Evolutionary conservation across 2,329 filamentous ascomycete species (phyloP).

Genomic region (Knoxdaviesia proteae): DNA sequence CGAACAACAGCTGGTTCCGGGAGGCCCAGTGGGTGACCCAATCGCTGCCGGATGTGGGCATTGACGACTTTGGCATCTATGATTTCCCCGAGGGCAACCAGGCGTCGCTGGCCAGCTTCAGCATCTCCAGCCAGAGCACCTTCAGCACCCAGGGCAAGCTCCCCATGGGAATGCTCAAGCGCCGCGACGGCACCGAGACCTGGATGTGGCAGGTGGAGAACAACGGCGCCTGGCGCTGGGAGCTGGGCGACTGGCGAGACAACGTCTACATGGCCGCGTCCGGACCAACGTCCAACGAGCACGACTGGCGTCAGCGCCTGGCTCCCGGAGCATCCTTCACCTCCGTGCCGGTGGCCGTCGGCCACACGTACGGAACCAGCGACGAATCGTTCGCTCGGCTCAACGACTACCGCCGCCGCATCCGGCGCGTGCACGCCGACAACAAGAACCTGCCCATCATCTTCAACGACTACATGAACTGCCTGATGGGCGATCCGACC

Average conservation of each 20-base stretch:
- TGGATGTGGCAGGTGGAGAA: conserved; percentile 16
- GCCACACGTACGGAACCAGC: conserved; percentile 6
- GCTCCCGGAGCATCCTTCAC: conserved; percentile 8
- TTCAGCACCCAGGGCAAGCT: conserved; percentile 12
- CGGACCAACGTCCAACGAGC: conserved; percentile 10
- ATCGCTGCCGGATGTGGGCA: conserved; percentile 9
- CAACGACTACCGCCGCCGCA: conserved; percentile 11
- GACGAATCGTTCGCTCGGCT: conserved; percentile 10
- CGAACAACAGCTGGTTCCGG: conserved; percentile 13
- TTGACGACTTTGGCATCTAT: conserved; percentile 10
- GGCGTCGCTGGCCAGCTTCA: conserved; percentile 7
- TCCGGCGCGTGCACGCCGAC: conserved; percentile 11
- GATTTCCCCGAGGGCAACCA: conserved; percentile 6
- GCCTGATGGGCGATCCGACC: conserved; percentile 16
- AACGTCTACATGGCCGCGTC: conserved; percentile 11
- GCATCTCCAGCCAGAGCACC: conserved; percentile 9
- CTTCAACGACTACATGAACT: conserved; percentile 20
- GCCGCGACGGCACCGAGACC: conserved; percentile 7
- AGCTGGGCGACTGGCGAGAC: conserved; percentile 14
- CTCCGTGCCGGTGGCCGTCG: conserved; percentile 9
- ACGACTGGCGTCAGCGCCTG: conserved; percentile 10
- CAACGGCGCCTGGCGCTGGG: conserved; percentile 16
- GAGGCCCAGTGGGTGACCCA: conserved; percentile 13
- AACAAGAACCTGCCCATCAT: conserved; percentile 12
- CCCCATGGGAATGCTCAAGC: conserved; percentile 11